Evolutionary conservation across 345 rosid genomes (phyloP).

Genomic region (Gossypium herbaceum): DNA sequence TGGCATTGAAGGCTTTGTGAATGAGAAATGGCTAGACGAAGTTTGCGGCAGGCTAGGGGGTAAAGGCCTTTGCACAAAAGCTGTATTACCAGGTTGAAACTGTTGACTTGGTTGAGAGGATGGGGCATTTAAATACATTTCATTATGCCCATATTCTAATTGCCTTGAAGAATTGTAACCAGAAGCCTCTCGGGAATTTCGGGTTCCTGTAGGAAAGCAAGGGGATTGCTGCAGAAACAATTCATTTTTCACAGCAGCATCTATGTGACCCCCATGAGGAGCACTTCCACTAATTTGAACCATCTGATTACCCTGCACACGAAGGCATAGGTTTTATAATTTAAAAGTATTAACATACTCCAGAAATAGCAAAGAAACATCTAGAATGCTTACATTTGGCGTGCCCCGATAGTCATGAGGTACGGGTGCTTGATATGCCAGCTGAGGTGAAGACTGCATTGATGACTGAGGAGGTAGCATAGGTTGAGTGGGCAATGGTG

Average conservation of each 20-base stretch:
- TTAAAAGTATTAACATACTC: background rate
- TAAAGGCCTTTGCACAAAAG: slow-evolving; percentile 55
- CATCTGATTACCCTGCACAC: slow-evolving; percentile 60
- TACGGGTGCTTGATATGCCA: slow-evolving; percentile 51
- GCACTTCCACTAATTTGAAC: slow-evolving; percentile 52
- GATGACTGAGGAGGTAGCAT: slow-evolving; percentile 40
- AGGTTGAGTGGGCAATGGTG: slow-evolving; percentile 43
- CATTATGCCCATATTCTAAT: slow-evolving; percentile 62
- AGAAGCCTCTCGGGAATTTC: slow-evolving; percentile 60
- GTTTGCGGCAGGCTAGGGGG: slow-evolving; percentile 48
- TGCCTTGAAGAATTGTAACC: slow-evolving; percentile 66
- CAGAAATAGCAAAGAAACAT: slow-evolving; percentile 1
- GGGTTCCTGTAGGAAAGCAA: slow-evolving; percentile 46
- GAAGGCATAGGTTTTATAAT: slow-evolving; percentile 1
- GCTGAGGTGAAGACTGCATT: slow-evolving; percentile 51
- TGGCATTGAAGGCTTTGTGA: slow-evolving; percentile 48
- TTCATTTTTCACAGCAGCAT: slow-evolving; percentile 47
- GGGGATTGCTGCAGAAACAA: slow-evolving; percentile 55
- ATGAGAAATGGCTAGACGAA: slow-evolving; percentile 60
- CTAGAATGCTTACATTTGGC: slow-evolving; percentile 39
- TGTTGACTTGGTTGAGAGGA: slow-evolving; percentile 60
- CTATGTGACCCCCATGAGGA: slow-evolving; percentile 49
- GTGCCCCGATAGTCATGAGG: slow-evolving; percentile 49
- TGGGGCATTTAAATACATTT: slow-evolving; percentile 53
- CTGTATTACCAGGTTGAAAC: slow-evolving; percentile 54